Conservation (phyloP, 805 yeast genomes). For the Wickerhamiella hasegawae region DNA sequence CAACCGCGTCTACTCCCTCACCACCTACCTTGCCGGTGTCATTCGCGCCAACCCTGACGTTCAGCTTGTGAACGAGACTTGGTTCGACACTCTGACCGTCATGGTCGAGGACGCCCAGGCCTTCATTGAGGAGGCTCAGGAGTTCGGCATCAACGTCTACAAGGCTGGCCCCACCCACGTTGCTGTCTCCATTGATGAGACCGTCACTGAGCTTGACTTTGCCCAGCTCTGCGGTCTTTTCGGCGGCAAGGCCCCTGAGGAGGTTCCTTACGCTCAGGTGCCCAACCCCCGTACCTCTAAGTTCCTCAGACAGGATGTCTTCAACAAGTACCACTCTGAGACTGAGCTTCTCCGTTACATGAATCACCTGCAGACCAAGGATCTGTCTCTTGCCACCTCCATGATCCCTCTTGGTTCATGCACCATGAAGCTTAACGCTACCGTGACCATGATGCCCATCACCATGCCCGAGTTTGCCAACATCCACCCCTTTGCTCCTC, state of each 20-base stretch:
- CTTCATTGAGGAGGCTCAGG: conserved; percentile 41
- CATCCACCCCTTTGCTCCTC: conserved; percentile 87
- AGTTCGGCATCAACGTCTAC: conserved; percentile 60
- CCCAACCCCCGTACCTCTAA: conserved; percentile 20
- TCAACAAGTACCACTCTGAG: conserved; percentile 80
- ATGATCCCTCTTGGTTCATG: conserved; percentile 98
- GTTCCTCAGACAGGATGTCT: conserved; percentile 52
- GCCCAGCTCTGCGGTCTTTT: conserved; percentile 41
- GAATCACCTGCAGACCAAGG: conserved; percentile 71
- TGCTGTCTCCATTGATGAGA: conserved; percentile 82
- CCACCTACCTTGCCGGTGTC: conserved; percentile 51
- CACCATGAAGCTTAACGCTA: conserved; percentile 93
- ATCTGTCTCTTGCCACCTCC: conserved; percentile 82
- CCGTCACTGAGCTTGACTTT: conserved; percentile 52
- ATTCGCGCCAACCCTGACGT: conserved; percentile 32
- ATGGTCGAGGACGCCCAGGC: conserved; percentile 34
- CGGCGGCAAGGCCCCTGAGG: conserved; percentile 25
- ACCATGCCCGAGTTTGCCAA: conserved; percentile 87
- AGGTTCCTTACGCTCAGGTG: conserved; percentile 22
- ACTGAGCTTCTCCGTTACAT: conserved; percentile 88
- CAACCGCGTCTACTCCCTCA: conserved; percentile 52
- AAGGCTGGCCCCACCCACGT: conserved; percentile 45
- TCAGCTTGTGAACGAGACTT: conserved; percentile 38
- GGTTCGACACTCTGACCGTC: conserved; percentile 81
- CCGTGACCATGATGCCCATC: conserved; percentile 86